Base-by-base conservation (phyloP, 306 rosid genomes). In the Astragalus glycyphyllos region DNA sequence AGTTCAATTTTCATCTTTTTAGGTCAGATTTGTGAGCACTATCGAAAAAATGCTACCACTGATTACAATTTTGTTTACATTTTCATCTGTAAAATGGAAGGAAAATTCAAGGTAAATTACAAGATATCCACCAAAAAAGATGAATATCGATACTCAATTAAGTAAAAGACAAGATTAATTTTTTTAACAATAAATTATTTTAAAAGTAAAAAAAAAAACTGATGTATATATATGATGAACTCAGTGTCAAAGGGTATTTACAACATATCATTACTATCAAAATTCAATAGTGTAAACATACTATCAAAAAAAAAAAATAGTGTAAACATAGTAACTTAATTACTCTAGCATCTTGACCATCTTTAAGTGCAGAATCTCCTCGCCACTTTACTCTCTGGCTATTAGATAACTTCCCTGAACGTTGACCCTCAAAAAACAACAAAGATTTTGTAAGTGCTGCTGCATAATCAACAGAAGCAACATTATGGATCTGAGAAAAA, bases 301-400 rank as follows among this genome's bases (percentile, higher is more conserved):
- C n/a, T n/a, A n/a, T n/a, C n/a, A n/a, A n/a, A n/a, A n/a, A n/a
- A n/a, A n/a, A n/a, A n/a, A n/a, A 8, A 41, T 10, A 0, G 26
- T 0, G 9, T 16, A 44, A 41, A 29, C 46, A 41, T 8, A 8
- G 0, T 42, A 54, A 34, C 73, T 57, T 80, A 89, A 91, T 1
- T 80, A 89, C 95, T 1, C 77, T 50, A 5, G 34, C 81, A 77
- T 73, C 83, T 0, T 60, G 50, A 8, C 91, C 94, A 62, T 90
- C 95, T 0, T n/a, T 35, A 11, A 90, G 75, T 6, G 76, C 92
- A 0, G 97, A 90, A 49, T 86, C 37, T 5, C 79, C 92, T 26
- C 95, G 76, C 97, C 90, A 88, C 5, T 58, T 42, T 2, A 85
- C 44, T 40, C 89, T 85, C 13, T 86, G 90, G 16, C 35, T 62